These are phyloP conservation scores for Quercus tomentella DNA, from an alignment of 331 rosid genomes.

Conservation along the genomic window DNA sequence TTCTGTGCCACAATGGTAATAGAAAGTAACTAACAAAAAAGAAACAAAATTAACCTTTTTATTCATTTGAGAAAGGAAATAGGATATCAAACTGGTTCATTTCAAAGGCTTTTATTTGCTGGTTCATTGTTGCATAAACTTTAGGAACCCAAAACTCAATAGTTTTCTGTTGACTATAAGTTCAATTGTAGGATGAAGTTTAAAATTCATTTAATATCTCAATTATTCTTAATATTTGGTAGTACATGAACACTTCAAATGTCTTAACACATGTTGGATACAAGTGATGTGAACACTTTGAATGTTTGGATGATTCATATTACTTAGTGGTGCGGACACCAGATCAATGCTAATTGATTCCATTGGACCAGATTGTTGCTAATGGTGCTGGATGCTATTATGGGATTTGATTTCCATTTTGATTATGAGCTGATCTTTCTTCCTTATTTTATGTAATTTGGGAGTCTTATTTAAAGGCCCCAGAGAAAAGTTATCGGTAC, in stretches of 20 bases:
- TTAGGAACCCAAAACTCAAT: background rate
- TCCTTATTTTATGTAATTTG: too few species aligned
- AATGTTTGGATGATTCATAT: too few species aligned
- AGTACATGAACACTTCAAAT: background rate
- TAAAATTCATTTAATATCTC: background rate
- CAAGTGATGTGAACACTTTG: too few species aligned
- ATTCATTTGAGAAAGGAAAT: background rate
- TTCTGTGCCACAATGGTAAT: background rate
- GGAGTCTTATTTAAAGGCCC: too few species aligned
- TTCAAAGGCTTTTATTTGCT: background rate
- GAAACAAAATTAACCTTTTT: background rate
- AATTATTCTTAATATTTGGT: background rate
- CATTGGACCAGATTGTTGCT: too few species aligned
- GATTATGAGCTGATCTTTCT: too few species aligned
- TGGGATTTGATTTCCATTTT: too few species aligned
- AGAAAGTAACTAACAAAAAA: background rate
- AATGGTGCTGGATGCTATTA: too few species aligned
- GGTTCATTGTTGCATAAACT: background rate
- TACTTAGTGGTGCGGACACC: too few species aligned
- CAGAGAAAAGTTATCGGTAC: too few species aligned
- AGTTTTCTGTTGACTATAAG: background rate
- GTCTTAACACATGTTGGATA: background rate
- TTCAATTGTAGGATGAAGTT: background rate
- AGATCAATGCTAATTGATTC: too few species aligned
- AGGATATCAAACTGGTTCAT: background rate